A percentile compares a stretch with the other conserved stretches of the same genome.
These are phyloP conservation scores for Edhazardia aedis DNA, from an alignment of 371 early-diverging fungal species.

Conservation along the genomic window DNA sequence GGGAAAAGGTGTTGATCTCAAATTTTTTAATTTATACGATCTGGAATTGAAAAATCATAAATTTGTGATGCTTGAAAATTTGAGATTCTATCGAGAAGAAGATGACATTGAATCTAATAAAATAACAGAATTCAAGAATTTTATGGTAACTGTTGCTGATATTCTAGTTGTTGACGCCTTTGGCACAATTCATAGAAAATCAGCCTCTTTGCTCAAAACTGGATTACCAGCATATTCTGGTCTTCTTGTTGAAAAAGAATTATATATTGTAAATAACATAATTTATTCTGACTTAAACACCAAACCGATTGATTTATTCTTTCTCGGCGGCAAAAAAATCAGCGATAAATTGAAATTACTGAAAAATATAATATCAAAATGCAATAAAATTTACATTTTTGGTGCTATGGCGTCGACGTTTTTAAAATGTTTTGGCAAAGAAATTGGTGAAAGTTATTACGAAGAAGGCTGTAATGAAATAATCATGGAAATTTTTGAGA, in stretches of 20 bases:
- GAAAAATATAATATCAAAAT: conserved; percentile 11
- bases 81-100: conserved; percentile 29
- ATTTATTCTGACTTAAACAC: no score
- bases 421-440: conserved; percentile 3
- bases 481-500: neutral
- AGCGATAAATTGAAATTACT: conserved; percentile 31
- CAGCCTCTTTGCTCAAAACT: conserved; percentile 16
- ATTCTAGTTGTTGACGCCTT: conserved; percentile 35
- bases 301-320: conserved; percentile 34
- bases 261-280: conserved; percentile 1
- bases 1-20: no score
- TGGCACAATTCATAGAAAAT: conserved; percentile 27
- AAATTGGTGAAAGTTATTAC: conserved; percentile 5
- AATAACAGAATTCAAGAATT: conserved; percentile 9
- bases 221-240: conserved; percentile 24
- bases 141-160: conserved; percentile 26
- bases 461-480: neutral
- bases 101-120: no score
- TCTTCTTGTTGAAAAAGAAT: conserved; percentile 27
- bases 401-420: conserved; percentile 16
- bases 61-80: conserved; percentile 29
- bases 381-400: conserved; percentile 22
- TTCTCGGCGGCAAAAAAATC: conserved; percentile 38
- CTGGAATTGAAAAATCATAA: no score
- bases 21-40: no score